These are phyloP conservation scores for Fermentozyma sake DNA, from an alignment of 1,139 yeast species.

Conservation along the genomic window DNA sequence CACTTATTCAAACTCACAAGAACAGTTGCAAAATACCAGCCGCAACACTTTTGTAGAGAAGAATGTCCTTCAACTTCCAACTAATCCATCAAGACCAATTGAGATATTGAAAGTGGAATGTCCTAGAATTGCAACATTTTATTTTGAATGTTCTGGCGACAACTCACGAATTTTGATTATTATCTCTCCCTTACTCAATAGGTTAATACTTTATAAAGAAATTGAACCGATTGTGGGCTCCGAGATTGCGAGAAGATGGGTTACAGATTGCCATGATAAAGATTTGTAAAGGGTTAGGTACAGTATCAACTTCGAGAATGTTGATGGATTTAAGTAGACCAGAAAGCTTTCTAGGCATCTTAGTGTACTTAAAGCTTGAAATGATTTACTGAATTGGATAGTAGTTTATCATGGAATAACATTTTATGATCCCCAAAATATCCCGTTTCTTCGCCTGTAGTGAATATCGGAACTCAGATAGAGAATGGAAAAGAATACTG, in stretches of 20 bases:
- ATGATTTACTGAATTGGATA: too few species aligned
- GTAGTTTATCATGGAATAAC: too few species aligned
- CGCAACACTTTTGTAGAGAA: conserved; percentile 20
- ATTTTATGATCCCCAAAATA: too few species aligned
- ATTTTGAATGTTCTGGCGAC: conserved; percentile 32
- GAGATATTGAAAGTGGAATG: conserved; percentile 29
- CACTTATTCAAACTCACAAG: conserved; percentile 19
- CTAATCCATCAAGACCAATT: conserved; percentile 22
- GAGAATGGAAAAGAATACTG: too few species aligned
- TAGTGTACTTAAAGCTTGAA: too few species aligned
- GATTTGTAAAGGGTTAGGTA: too few species aligned
- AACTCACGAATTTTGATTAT: conserved; percentile 22
- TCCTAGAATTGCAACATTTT: conserved; percentile 30
- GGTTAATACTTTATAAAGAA: conserved; percentile 22
- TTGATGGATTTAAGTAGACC: too few species aligned
- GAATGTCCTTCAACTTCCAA: conserved; percentile 25
- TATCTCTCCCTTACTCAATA: conserved; percentile 26
- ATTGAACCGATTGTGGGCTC: conserved; percentile 23
- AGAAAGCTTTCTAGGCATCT: too few species aligned
- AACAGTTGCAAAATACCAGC: conserved; percentile 18
- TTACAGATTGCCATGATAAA: conserved; percentile 25
- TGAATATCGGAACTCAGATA: too few species aligned
- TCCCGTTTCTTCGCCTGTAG: too few species aligned
- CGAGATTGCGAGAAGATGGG: conserved; percentile 26
- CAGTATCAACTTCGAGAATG: too few species aligned